Evolutionary conservation across 805 yeast genomes (phyloP).

Genomic region (Candida silvicultrix): DNA sequence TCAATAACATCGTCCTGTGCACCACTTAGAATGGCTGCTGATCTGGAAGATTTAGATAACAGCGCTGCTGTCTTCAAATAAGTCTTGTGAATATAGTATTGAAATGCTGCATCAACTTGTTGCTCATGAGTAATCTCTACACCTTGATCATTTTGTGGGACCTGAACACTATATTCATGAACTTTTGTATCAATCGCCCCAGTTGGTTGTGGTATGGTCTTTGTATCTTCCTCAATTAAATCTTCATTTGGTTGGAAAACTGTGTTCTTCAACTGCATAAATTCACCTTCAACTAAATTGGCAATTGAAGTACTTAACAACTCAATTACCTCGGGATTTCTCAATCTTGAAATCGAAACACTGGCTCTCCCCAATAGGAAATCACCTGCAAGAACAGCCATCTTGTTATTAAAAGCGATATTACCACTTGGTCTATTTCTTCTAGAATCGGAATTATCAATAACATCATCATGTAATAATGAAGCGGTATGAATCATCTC

Average conservation of each 20-base stretch:
- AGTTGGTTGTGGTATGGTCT: conserved; percentile 46
- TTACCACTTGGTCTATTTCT: conserved; percentile 91
- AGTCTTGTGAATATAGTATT: conserved; percentile 91
- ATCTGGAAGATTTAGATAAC: conserved; percentile 88
- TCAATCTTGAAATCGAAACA: conserved; percentile 84
- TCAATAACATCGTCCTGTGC: conserved; percentile 72
- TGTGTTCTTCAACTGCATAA: conserved; percentile 96
- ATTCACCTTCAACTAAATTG: conserved; percentile 95
- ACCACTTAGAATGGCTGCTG: conserved; percentile 90
- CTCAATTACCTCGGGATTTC: conserved; percentile 97
- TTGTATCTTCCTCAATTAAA: conserved; percentile 39
- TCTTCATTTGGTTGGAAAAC: conserved; percentile 50
- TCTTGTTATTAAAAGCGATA: conserved; percentile 89
- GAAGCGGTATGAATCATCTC: conserved; percentile 99
- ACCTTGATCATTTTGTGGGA: conserved; percentile 11
- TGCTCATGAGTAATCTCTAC: conserved; percentile 45
- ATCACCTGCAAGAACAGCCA: conserved; percentile 97
- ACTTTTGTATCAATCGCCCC: conserved; percentile 53
- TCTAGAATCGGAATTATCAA: conserved; percentile 82
- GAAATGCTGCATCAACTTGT: conserved; percentile 83
- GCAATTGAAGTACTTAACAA: conserved; percentile 94
- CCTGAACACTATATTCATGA: conserved; percentile 29
- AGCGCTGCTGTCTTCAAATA: conserved; percentile 92
- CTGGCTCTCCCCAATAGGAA: conserved; percentile 94
- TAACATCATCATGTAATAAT: conserved; percentile 92